phyloP scores from a whole-genome alignment of 1,284 basidiomycete genomes.

The Naganishia sp. region DNA sequence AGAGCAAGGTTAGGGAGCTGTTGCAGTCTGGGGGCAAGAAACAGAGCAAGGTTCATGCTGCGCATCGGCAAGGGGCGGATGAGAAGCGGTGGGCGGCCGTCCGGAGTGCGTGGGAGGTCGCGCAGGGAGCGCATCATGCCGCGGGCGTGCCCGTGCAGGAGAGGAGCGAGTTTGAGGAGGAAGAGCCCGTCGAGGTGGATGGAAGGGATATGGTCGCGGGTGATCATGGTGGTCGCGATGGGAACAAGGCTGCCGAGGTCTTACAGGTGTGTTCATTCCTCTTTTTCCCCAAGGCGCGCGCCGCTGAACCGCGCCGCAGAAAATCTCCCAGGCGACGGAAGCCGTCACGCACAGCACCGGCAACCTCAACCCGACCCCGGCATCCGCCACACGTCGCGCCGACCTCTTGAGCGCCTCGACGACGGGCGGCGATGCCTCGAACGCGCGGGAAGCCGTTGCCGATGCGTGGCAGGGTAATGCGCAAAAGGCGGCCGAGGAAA shows the following conservation, averaged over 20 bases:
- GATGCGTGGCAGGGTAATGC: constrained; percentile 21
- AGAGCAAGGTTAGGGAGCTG: constrained; percentile 37
- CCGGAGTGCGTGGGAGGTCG: constrained; percentile 61
- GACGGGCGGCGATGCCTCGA: not conserved
- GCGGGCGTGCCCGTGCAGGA: constrained; percentile 37
- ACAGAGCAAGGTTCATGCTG: not conserved
- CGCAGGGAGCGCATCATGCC: constrained; percentile 41
- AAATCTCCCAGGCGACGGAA: constrained; percentile 16
- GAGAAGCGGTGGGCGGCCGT: constrained; percentile 53
- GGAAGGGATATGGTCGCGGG: constrained; percentile 57
- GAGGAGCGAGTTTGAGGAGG: constrained; percentile 32
- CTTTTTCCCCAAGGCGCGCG: too few relatives aligned
- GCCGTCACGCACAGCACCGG: constrained; percentile 30
- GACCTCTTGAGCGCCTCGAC: constrained; percentile 22
- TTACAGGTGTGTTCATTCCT: constrained; percentile 15
- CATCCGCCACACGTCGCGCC: constrained; percentile 28
- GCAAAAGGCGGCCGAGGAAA: constrained; percentile 25
- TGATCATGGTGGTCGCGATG: constrained; percentile 54
- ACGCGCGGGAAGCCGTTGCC: constrained; percentile 29
- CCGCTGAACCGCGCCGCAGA: not conserved
- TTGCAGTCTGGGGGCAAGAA: constrained; percentile 37
- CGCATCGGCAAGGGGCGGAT: constrained; percentile 34
- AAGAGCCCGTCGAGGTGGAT: constrained; percentile 54
- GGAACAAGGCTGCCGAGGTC: constrained; percentile 44
- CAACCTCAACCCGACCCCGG: constrained; percentile 30